Evolutionary conservation across 371 early-diverging fungal species (phyloP).

Genomic region (Apophysomyces trapeziformis): DNA sequence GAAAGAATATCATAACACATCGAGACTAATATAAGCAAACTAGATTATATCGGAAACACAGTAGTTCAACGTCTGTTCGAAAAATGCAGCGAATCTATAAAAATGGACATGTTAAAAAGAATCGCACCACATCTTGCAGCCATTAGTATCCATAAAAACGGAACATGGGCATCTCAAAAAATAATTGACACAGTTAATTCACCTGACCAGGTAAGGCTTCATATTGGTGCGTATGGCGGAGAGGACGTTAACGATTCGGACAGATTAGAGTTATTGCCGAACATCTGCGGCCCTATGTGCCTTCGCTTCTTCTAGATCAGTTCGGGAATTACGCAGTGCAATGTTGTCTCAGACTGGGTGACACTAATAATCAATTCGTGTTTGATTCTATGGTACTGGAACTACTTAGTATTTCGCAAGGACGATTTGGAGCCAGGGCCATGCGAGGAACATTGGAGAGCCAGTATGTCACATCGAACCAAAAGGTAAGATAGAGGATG

Average conservation of each 20-base stretch:
- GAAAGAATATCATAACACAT: background rate
- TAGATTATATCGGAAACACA: slow-evolving; percentile 73
- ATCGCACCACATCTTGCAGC: slow-evolving; percentile 80
- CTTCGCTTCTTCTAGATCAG: slow-evolving; percentile 84
- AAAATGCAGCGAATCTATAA: slow-evolving; percentile 62
- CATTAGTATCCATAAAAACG: slow-evolving; percentile 90
- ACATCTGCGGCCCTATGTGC: slow-evolving; percentile 69
- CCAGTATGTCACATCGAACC: slow-evolving; percentile 54
- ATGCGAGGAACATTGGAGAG: slow-evolving; percentile 86
- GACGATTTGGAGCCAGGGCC: slow-evolving; percentile 86
- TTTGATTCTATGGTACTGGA: slow-evolving; percentile 85
- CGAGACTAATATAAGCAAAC: slow-evolving; percentile 7
- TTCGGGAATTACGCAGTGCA: slow-evolving; percentile 94
- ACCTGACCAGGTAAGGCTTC: slow-evolving; percentile 59
- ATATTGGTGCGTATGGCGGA: slow-evolving; percentile 14
- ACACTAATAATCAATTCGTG: slow-evolving; percentile 73
- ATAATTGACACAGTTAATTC: slow-evolving; percentile 80
- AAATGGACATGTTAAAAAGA: slow-evolving; percentile 50
- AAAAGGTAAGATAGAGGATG: slow-evolving; percentile 30
- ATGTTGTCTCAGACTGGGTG: slow-evolving; percentile 78
- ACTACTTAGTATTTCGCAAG: slow-evolving; percentile 75
- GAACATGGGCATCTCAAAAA: slow-evolving; percentile 93
- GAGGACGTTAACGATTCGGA: background rate
- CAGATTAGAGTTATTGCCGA: slow-evolving; percentile 38
- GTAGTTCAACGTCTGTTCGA: slow-evolving; percentile 86